Evolutionary conservation across 2,329 filamentous ascomycete species (phyloP).

Genomic region (Alternaria viburni): DNA sequence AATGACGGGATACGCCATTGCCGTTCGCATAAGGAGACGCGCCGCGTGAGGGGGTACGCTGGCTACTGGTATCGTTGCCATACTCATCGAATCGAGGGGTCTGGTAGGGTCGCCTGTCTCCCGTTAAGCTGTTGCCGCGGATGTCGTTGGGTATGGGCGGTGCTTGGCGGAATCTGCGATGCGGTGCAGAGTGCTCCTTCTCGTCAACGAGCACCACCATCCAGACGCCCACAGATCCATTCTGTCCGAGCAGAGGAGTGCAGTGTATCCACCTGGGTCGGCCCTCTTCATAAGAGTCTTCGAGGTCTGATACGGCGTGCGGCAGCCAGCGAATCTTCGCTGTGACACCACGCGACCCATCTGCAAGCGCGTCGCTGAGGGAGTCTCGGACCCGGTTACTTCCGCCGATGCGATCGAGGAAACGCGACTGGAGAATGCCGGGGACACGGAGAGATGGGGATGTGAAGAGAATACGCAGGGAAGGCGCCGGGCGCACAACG

Average conservation of each 20-base stretch:
- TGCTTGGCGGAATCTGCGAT: slow-evolving; percentile 38
- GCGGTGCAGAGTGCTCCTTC: slow-evolving; percentile 30
- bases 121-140: slow-evolving; percentile 14
- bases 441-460: slow-evolving; percentile 58
- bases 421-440: slow-evolving; percentile 57
- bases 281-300: slow-evolving; percentile 61
- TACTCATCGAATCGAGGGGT: slow-evolving; percentile 10
- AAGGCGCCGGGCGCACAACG: slow-evolving; percentile 55
- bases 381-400: slow-evolving; percentile 60
- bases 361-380: slow-evolving; percentile 65
- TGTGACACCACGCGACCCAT: slow-evolving; percentile 71
- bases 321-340: slow-evolving; percentile 74
- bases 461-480: slow-evolving; percentile 58
- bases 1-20: slow-evolving; percentile 5
- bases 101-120: neutral
- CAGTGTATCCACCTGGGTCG: slow-evolving; percentile 77
- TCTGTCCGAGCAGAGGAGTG: slow-evolving; percentile 72
- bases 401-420: slow-evolving; percentile 58
- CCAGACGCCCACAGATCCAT: slow-evolving; percentile 76
- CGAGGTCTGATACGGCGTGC: slow-evolving; percentile 42
- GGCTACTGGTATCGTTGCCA: slow-evolving; percentile 10
- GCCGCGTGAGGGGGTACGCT: neutral
- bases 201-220: slow-evolving; percentile 76
- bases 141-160: slow-evolving; percentile 40
- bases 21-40: slow-evolving; percentile 1